Percentiles rank a stretch among this genome's conserved stretches.
Evolutionary conservation across 257 asterid genomes (phyloP).

Genomic region (Lycium ferocissimum): DNA sequence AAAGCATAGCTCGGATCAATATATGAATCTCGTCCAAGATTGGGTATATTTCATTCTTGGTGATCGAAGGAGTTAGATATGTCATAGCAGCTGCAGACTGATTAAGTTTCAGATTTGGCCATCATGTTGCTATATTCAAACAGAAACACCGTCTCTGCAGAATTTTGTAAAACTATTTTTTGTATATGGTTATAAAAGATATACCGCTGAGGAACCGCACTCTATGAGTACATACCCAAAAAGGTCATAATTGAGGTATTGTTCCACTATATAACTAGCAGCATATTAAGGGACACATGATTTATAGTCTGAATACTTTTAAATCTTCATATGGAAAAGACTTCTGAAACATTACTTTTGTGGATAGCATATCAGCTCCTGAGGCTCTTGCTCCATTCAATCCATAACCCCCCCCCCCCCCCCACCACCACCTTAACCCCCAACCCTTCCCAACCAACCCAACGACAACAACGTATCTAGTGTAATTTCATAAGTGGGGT

Average conservation of each 20-base stretch:
- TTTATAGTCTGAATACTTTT: background rate
- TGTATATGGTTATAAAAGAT: slow-evolving; percentile 11
- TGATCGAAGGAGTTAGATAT: background rate
- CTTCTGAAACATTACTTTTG: background rate
- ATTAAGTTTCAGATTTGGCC: background rate
- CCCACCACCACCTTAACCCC: no score
- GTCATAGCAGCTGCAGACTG: background rate
- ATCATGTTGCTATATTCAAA: slow-evolving; percentile 2
- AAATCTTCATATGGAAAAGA: background rate
- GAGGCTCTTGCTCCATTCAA: background rate
- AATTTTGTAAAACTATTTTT: slow-evolving; percentile 5
- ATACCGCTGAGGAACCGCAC: background rate
- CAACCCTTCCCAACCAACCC: no score
- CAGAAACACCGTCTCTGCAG: background rate
- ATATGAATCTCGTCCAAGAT: background rate
- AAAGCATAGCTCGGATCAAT: background rate
- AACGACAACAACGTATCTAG: no score
- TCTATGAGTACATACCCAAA: background rate
- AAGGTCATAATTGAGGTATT: background rate
- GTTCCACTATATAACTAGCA: background rate
- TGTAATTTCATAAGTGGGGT: no score
- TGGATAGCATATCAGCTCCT: background rate
- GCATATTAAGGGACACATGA: background rate
- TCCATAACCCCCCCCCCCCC: background rate
- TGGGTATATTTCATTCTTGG: slow-evolving; percentile 23